Base-by-base conservation (phyloP, 2,329 filamentous ascomycete species). In the Xylariaceae sp. region DNA sequence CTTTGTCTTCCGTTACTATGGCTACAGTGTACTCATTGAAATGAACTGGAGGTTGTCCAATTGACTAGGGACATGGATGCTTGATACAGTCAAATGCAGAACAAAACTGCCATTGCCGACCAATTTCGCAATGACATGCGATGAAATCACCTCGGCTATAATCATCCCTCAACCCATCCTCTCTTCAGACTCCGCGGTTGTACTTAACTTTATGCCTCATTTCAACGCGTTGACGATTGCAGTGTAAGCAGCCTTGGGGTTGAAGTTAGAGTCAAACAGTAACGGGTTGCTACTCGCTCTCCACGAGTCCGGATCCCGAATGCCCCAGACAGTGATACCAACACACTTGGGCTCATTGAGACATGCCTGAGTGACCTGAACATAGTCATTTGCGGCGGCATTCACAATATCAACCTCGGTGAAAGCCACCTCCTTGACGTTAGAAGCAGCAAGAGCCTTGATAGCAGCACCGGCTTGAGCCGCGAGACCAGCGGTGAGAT, bases 391-490 rank as follows among this genome's bases (percentile, higher is more conserved):
- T 5, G 75, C 57, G 15, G 75, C 69, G 7, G 80, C 81, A 17
- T 71, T 70, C 44, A 76, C 75, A 59, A 89, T 87, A 61, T 89
- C 86, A 43, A 84, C 68, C 65, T 83, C 80, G 11, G 80, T 83
- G 52, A 83, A 72, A 2, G 80, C 80, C 38, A 81, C 74, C 60
- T 83, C 79, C 17, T 49, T 53, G 17, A 70, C 61, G 15, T 71
- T 74, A 2, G 72, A 67, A 15, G 63, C 66, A 45, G 77, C 78
- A 11, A 81, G 68, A 2, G 69, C 68, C 54, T 71, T 66, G 44
- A 83, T 66, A 22, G 76, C 70, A 11, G 62, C 70, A 12, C 66
- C 66, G 17, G 67, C 66, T 45, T 70, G 69, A 30, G 62, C 64
- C 48, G 71, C 73, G 18, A 68, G 63, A 42, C 71, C 74, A 41